Evolutionary conservation across 106 monocot species (phyloP), one percentile per base, ranked within the genome.

Genomic region (Hemerocallis citrina): DNA sequence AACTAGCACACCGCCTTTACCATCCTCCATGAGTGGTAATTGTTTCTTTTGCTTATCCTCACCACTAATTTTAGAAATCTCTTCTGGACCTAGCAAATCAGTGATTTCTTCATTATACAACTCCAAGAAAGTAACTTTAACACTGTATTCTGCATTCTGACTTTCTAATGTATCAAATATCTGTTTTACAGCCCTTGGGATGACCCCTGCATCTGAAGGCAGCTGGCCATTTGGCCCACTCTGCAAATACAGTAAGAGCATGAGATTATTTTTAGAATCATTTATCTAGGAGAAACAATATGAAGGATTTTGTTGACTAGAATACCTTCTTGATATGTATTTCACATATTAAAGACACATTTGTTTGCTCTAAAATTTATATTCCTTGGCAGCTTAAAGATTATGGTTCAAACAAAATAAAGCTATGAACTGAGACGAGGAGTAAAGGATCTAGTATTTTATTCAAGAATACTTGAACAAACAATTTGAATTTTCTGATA

Each of bases 91-190:
- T 27, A 99, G 68, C 50, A 99, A 71, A 74, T 99, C 98, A 32
- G 98, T 99, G 16, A 99, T 99, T 74, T 99, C 98, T 43, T 99
- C 98, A 71, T 99, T 99, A 72, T 99, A 99, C 63, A 99, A 50
- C 82, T 99, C 98, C 7, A 99, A 35, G 61, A 92, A 99, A 10
- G 92, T 99, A 72, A 99, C 88, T 61, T 99, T 99, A 2, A 99
- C 92, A 71, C 98, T 99, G 75, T 99, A 99, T 27, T 99, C 98
- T 37, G 98, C 82, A 68, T 92, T 87, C 49, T 99, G 98, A 49
- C 85, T 61, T 74, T 99, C 98, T 67, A 99, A 62, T 31, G 92
- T 92, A 48, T 99, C 92, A 69, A 99, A 99, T 59, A 99, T 99
- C 62, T 99, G 98, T 69, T 99, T 88, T 1, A 99, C 85, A 25